Base-by-base conservation (phyloP, 1,284 basidiomycete genomes). In the Irpex sp. region DNA sequence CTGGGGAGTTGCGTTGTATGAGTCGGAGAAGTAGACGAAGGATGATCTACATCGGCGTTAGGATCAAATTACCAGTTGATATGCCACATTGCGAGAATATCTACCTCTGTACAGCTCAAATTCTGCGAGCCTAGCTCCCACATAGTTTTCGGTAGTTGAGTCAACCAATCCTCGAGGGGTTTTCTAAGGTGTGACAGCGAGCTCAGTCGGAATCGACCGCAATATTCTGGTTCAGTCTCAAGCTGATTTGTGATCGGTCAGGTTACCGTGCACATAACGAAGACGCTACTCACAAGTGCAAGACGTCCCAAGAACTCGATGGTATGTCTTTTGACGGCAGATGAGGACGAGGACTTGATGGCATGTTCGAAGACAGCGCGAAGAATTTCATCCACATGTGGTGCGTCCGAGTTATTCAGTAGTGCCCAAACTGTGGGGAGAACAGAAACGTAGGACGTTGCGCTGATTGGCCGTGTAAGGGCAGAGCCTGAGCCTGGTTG, bases 401-500 rank as follows among this genome's bases (percentile, higher is more conserved):
- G 67, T 66, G 60, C 67, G 54, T 56, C 66, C 60, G 37, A 66
- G 61, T 77, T 81, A 69, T 84, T 88, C 58, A 95, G 72, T 54
- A 97, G 77, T 31, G 88, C 84, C 93, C 94, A 97, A 53, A 97
- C 81, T 1, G 93, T 91, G 1, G 94, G 93, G 19, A 95, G 78
- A 35, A 96, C 79, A 1, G 88, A 81, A 2, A 76, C 70, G 75
- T 95, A 97, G 11, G 86, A 81, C n/a, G 80, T 71, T 0, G 86
- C 76, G 9, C 84, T 81, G 57, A 95, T 76, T 0, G 75, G 63
- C 13, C 79, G 84, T 11, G 71, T 63, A 19, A 74, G 60, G 5
- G 65, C 70, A 78, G 72, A 74, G 76, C 70, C 68, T 82, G 68
- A 69, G 78, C 76, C 63, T 68, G 72, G 50, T 46, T 70, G 67